Percentiles rank a stretch among this genome's conserved stretches.
These are phyloP conservation scores for Cornus kousa DNA, from an alignment of 148 eudicot genomes.

Conservation along the genomic window DNA sequence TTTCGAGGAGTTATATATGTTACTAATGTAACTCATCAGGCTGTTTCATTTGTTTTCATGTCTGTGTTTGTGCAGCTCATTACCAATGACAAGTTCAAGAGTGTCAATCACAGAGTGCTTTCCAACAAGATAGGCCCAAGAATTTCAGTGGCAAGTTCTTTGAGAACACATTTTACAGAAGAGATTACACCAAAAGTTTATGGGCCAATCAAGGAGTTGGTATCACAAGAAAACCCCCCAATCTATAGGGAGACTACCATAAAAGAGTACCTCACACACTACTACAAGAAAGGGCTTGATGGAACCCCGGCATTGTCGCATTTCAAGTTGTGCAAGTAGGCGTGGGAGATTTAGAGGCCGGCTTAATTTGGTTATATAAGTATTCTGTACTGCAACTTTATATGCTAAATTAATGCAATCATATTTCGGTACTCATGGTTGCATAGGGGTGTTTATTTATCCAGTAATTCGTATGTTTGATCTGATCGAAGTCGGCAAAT, in stretches of 20 bases:
- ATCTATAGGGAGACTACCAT: constrained; percentile 22
- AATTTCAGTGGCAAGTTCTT: constrained; percentile 19
- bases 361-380: no score
- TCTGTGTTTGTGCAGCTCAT: constrained; percentile 16
- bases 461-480: no score
- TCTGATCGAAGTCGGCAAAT: no score
- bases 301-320: constrained; percentile 23
- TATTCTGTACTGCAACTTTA: no score
- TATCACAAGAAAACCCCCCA: constrained; percentile 23
- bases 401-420: no score
- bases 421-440: no score
- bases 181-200: constrained; percentile 7
- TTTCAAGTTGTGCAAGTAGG: constrained; percentile 20
- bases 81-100: constrained; percentile 25
- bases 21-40: neutral
- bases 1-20: neutral
- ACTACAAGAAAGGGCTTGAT: constrained; percentile 33
- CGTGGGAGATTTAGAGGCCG: no score
- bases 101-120: constrained; percentile 24
- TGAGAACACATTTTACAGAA: constrained; percentile 3
- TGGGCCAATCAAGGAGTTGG: constrained; percentile 20
- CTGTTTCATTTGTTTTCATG: neutral
- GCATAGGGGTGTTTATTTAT: no score
- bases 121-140: constrained; percentile 23
- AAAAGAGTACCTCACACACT: constrained; percentile 19